Percentiles rank a stretch among this genome's conserved stretches.
phyloP scores from a whole-genome alignment of 2,329 filamentous ascomycete species.

The Zymoseptoria crescenta region DNA sequence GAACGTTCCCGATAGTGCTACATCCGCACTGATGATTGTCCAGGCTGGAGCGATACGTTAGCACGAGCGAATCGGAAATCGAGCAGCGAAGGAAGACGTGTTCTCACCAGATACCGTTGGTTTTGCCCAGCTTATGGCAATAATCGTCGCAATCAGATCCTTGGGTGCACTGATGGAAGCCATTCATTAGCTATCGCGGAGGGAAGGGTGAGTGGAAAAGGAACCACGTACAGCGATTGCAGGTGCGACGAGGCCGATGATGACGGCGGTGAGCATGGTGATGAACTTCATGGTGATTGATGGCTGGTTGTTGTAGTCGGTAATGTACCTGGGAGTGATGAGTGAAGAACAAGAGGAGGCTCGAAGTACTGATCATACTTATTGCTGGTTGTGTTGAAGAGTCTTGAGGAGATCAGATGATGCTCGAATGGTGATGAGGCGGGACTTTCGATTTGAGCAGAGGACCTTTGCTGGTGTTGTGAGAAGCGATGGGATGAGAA shows the following conservation, averaged over 20 bases:
- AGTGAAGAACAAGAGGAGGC: not conserved
- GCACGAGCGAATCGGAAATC: not conserved
- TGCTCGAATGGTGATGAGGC: not conserved
- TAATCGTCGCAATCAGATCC: not conserved
- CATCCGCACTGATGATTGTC: not conserved
- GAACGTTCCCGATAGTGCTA: not conserved
- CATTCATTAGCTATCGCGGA: not conserved
- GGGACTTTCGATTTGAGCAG: too few species aligned
- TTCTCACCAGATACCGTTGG: too few species aligned
- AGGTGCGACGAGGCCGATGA: not conserved
- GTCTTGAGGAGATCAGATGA: not conserved
- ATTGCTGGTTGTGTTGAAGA: not conserved
- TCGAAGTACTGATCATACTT: not conserved
- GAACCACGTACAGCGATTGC: not conserved
- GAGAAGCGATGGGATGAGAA: not conserved
- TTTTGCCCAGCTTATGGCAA: too few species aligned
- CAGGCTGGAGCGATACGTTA: not conserved
- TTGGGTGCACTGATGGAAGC: not conserved
- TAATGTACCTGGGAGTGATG: not conserved
- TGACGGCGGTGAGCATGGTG: not conserved
- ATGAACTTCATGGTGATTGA: not conserved
- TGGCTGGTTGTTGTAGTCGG: not conserved
- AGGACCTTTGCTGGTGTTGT: not conserved
- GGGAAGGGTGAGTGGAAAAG: not conserved
- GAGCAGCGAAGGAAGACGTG: not conserved